Conservation (phyloP, 176 grass and related monocot species). For the Avena insularis region DNA sequence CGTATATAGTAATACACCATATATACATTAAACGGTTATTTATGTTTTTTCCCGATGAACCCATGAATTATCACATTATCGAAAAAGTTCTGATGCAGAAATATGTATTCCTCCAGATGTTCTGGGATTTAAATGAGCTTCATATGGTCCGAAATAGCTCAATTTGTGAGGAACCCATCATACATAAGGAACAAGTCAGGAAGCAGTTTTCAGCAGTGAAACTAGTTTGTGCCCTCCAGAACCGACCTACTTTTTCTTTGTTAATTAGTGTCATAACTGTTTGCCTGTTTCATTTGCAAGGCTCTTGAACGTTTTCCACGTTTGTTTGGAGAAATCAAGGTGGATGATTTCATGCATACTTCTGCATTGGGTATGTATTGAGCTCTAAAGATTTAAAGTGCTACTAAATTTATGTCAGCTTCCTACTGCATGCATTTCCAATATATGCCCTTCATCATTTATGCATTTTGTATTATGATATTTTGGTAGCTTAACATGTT, state of each 20-base stretch:
- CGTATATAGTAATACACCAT: neutral
- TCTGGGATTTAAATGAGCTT: constrained; percentile 63
- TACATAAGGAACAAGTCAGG: constrained; percentile 29
- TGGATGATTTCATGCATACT: constrained; percentile 73
- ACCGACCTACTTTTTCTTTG: neutral
- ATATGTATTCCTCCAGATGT: constrained; percentile 46
- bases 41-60: neutral
- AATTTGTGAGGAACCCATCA: constrained; percentile 49
- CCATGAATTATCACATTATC: neutral
- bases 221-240: constrained; percentile 41
- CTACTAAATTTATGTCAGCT: neutral
- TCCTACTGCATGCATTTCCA: neutral
- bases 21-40: neutral
- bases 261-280: neutral
- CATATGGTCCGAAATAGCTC: constrained; percentile 43
- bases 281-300: constrained; percentile 46
- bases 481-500: constrained; percentile 15
- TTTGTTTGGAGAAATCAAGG: constrained; percentile 63
- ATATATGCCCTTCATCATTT: too few species aligned
- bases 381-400: constrained; percentile 33
- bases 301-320: constrained; percentile 61
- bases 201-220: constrained; percentile 51
- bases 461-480: too few species aligned
- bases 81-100: neutral
- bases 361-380: constrained; percentile 66